phyloP scores from a whole-genome alignment of 441 rosid genomes.

The Croton laevigatus region DNA sequence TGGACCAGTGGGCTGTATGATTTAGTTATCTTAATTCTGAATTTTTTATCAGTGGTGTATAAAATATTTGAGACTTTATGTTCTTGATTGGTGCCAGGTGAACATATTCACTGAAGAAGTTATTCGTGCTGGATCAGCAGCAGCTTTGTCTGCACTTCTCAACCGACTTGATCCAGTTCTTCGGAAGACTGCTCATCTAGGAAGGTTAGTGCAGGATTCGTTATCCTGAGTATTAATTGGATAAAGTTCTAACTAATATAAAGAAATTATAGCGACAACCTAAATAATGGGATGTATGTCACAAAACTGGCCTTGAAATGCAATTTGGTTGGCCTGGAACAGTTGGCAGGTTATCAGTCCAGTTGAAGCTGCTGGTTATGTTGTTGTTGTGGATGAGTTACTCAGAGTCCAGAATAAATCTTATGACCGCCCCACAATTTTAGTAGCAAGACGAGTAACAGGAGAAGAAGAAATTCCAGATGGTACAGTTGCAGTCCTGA shows the following conservation, averaged over 20 bases:
- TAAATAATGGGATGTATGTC: conserved; percentile 12
- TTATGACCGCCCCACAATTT: conserved; percentile 72
- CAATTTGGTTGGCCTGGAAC: conserved; percentile 38
- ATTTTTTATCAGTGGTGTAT: conserved; percentile 15
- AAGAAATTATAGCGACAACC: conserved; percentile 2
- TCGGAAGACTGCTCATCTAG: conserved; percentile 88
- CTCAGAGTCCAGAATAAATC: conserved; percentile 83
- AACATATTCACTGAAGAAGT: conserved; percentile 94
- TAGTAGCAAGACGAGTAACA: conserved; percentile 87
- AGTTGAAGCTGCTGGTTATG: conserved; percentile 82
- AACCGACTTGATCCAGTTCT: conserved; percentile 98
- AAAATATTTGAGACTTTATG: conserved; percentile 9
- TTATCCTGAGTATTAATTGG: conserved; percentile 13
- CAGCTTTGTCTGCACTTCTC: conserved; percentile 74
- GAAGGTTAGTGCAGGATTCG: conserved; percentile 57
- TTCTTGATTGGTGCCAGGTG: conserved; percentile 47
- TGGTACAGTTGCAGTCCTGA: conserved; percentile 94
- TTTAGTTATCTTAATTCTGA: conserved; percentile 15
- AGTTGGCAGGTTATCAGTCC: conserved; percentile 99
- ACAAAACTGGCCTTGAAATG: conserved; percentile 26
- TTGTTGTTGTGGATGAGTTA: conserved; percentile 80
- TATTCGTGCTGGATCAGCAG: conserved; percentile 98
- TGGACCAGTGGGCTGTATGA: conserved; percentile 89
- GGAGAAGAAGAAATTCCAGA: conserved; percentile 99
- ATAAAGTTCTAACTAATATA: background rate